These are phyloP conservation scores for Globisporangium ultimum DNA, from an alignment of 352 stramenopile genomes.

Conservation along the genomic window DNA sequence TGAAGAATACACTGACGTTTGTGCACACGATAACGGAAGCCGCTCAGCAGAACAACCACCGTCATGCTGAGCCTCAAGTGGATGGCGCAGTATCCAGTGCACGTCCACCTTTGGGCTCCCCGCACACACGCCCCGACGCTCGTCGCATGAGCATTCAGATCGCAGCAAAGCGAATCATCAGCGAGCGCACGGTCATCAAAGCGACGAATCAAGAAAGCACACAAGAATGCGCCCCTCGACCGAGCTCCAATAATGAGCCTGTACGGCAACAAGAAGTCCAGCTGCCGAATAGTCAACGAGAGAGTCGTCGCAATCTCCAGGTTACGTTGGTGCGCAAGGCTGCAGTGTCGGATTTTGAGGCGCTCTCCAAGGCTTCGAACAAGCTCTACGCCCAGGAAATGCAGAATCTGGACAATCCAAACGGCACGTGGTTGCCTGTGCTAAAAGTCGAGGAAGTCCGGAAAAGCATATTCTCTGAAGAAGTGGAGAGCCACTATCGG, in stretches of 20 bases:
- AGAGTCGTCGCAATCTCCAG: slow-evolving; percentile 2
- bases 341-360: slow-evolving; percentile 31
- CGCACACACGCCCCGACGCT: neutral
- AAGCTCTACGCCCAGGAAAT: slow-evolving; percentile 29
- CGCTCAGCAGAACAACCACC: slow-evolving; percentile 9
- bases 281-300: slow-evolving; percentile 2
- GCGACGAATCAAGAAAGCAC: slow-evolving; percentile 21
- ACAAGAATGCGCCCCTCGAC: neutral
- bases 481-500: slow-evolving; percentile 44
- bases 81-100: neutral
- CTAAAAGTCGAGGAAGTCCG: slow-evolving; percentile 53
- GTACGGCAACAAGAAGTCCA: neutral
- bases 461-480: slow-evolving; percentile 50
- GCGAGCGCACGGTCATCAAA: neutral
- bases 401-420: slow-evolving; percentile 20
- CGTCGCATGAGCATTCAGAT: slow-evolving; percentile 28
- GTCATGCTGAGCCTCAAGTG: neutral
- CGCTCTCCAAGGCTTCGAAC: slow-evolving; percentile 29
- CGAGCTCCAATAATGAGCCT: neutral
- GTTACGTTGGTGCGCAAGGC: slow-evolving; percentile 17
- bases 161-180: slow-evolving; percentile 34
- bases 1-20: slow-evolving; percentile 52
- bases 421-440: slow-evolving; percentile 13
- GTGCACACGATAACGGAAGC: slow-evolving; percentile 25
- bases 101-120: neutral